A percentile compares a stretch with the other conserved stretches of the same genome.
Conservation (phyloP, 202 grass and related monocot genomes). For the Zoysia matrella region DNA sequence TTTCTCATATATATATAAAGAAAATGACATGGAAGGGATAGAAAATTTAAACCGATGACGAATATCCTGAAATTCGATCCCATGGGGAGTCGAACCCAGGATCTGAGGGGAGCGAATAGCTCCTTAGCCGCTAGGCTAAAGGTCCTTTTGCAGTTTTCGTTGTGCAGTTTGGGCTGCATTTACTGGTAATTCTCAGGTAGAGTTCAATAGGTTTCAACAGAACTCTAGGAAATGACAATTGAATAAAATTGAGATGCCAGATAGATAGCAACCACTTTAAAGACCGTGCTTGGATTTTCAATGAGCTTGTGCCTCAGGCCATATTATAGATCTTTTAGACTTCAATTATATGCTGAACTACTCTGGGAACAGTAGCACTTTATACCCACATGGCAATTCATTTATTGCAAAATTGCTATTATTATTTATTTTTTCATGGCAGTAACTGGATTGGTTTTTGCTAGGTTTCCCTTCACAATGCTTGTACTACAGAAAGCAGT, state of each 20-base stretch:
- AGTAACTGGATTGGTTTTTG: constrained; percentile 40
- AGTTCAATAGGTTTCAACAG: background rate
- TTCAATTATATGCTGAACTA: constrained; percentile 14
- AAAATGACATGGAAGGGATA: too few relatives aligned
- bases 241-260: too few relatives aligned
- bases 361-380: background rate
- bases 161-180: background rate
- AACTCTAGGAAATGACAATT: background rate
- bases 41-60: too few relatives aligned
- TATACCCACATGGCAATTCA: constrained; percentile 20
- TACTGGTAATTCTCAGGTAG: background rate
- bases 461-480: constrained; percentile 99
- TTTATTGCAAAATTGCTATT: constrained; percentile 25
- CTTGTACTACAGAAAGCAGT: constrained; percentile 90
- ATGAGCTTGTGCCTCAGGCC: background rate
- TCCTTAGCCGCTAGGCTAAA: too few relatives aligned
- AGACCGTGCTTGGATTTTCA: background rate
- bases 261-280: too few relatives aligned
- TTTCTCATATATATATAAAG: too few relatives aligned
- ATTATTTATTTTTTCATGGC: constrained; percentile 31
- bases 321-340: background rate
- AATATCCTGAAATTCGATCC: too few relatives aligned
- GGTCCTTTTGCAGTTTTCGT: background rate
- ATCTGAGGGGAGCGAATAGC: too few relatives aligned
- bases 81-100: too few relatives aligned